Conservation (phyloP, 2,329 filamentous ascomycete genomes). For the Colletotrichum lentis region DNA sequence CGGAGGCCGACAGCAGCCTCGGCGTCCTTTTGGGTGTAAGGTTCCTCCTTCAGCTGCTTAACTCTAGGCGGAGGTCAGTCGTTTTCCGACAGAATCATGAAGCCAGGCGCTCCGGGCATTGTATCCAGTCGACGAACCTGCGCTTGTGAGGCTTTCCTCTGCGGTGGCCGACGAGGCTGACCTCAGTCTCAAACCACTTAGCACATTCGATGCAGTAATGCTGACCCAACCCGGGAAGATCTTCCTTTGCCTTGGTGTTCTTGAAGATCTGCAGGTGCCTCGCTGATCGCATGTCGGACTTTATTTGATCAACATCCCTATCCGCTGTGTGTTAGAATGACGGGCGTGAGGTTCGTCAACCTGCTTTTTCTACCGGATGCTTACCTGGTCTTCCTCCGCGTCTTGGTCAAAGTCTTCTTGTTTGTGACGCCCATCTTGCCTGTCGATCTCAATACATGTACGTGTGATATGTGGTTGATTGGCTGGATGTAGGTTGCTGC, state of each 20-base stretch:
- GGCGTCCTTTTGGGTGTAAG: conserved; percentile 85
- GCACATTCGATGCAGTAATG: conserved; percentile 93
- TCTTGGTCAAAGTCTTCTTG: conserved; percentile 76
- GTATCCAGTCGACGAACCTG: conserved; percentile 61
- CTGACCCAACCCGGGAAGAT: conserved; percentile 84
- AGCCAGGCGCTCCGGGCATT: not conserved
- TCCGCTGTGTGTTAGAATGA: conserved; percentile 24
- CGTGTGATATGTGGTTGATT: not conserved
- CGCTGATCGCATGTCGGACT: conserved; percentile 79
- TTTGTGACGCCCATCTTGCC: conserved; percentile 72
- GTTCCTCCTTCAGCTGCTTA: conserved; percentile 82
- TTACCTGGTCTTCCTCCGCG: conserved; percentile 74
- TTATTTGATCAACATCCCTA: conserved; percentile 93
- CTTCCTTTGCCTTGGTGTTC: conserved; percentile 80
- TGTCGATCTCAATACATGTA: not conserved
- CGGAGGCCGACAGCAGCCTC: conserved; percentile 79
- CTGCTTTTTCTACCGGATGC: conserved; percentile 33
- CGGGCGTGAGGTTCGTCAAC: not conserved
- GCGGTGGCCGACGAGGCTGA: conserved; percentile 76
- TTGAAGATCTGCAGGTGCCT: conserved; percentile 84
- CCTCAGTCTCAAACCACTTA: conserved; percentile 92
- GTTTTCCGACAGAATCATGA: not conserved
- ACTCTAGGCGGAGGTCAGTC: conserved; percentile 62
- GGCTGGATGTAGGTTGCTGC: not conserved
- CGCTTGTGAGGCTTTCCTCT: conserved; percentile 95